A percentile compares a stretch with the other conserved stretches of the same genome.
Evolutionary conservation across 306 rosid species (phyloP).

Genomic region (Cicer arietinum): DNA sequence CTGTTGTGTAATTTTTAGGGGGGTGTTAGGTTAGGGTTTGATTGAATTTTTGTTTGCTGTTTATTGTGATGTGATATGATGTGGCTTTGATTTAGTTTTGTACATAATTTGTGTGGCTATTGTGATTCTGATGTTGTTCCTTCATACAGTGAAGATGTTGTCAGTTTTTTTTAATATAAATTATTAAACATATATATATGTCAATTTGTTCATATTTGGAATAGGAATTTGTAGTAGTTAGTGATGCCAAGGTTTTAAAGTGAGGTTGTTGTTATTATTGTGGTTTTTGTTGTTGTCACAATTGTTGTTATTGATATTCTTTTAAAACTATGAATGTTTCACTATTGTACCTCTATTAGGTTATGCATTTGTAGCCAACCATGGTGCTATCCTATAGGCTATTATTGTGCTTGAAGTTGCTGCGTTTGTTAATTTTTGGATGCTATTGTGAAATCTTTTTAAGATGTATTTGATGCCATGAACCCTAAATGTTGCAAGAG

Average conservation of each 20-base stretch:
- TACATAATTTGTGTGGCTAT: neutral
- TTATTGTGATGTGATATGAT: neutral
- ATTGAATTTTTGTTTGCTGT: too few relatives aligned
- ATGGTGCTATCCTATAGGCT: too few relatives aligned
- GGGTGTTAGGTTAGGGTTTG: conserved; percentile 30
- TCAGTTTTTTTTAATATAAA: too few relatives aligned
- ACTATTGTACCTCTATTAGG: neutral
- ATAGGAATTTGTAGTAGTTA: neutral
- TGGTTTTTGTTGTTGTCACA: too few relatives aligned
- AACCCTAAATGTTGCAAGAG: neutral
- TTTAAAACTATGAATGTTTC: neutral
- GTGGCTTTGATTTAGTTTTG: neutral
- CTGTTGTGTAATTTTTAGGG: neutral
- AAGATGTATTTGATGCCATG: neutral
- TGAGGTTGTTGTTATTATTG: too few relatives aligned
- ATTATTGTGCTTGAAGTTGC: neutral
- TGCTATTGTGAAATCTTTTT: neutral
- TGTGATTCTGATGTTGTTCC: neutral
- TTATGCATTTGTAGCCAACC: too few relatives aligned
- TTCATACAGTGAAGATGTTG: neutral
- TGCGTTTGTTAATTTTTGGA: neutral
- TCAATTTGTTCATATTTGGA: neutral
- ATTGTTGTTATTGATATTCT: too few relatives aligned
- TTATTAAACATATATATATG: too few relatives aligned
- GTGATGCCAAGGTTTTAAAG: neutral